Evolutionary conservation across 164 flowering plant species (phyloP).

Genomic region (Vitis rotundifolia): DNA sequence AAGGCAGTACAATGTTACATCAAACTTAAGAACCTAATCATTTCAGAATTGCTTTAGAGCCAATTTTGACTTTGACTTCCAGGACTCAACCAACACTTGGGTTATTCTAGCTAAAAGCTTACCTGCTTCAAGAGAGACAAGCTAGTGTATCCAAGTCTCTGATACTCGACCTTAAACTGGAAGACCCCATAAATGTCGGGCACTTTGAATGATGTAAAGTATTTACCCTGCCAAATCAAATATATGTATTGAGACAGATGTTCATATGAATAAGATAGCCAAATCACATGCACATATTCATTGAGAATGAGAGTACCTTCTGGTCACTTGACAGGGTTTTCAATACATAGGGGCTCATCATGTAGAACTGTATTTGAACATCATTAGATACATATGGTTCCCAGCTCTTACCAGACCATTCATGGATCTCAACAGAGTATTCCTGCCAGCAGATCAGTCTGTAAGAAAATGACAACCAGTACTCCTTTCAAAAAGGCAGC

Average conservation of each 20-base stretch:
- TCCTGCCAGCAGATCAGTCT: conserved; percentile 54
- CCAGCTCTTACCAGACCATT: conserved; percentile 97
- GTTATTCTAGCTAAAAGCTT: neutral
- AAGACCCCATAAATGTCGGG: conserved; percentile 99
- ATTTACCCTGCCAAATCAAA: conserved; percentile 65
- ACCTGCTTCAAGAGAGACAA: conserved; percentile 94
- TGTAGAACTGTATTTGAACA: conserved; percentile 95
- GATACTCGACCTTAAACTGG: conserved; percentile 96
- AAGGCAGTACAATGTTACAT: no score
- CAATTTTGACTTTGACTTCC: no score
- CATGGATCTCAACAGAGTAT: conserved; percentile 84
- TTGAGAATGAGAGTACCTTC: conserved; percentile 47
- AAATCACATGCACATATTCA: no score
- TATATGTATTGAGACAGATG: neutral
- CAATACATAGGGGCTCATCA: conserved; percentile 99
- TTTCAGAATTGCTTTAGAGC: no score
- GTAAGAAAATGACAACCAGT: neutral
- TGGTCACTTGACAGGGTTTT: conserved; percentile 72
- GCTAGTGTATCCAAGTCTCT: conserved; percentile 87
- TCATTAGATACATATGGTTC: conserved; percentile 88
- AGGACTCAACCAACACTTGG: no score
- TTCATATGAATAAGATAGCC: neutral
- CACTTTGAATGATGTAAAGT: conserved; percentile 75
- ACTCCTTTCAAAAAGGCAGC: neutral
- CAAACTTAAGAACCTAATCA: no score